Base-by-base conservation (phyloP, 148 eudicot genomes). In the Suaeda aralocaspica region DNA sequence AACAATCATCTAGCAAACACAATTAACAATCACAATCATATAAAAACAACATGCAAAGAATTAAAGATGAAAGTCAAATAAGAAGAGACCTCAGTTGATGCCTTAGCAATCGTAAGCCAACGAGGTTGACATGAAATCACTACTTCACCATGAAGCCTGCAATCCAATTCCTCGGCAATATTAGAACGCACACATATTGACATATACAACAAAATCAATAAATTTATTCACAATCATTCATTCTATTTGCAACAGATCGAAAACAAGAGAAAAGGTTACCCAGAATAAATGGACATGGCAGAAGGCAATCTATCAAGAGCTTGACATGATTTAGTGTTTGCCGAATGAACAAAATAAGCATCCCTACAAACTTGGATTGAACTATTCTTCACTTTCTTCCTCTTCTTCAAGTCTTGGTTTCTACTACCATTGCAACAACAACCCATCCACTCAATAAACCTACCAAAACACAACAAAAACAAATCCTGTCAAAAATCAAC, bases 131-230 rank as follows among this genome's bases (percentile, higher is more conserved):
- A 67, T 60, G 90, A 86, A 41, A 85, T 73, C 74, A 87, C 87
- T 15, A 83, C 89, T 70, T 92, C 92, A 21, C 94, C 98, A 85
- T 90, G 93, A 72, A 89, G 58, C 84, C 98, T 92, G 84, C 49
- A 70, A 16, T 61, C n/a, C 30, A 76, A 9, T 1, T 11, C 25
- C 34, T 60, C 34, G 5, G 56, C 13, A 9, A 36, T 18, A 34
- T 24, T 71, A 42, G 21, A 34, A n/a, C 18, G 0, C 29, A 21
- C 10, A 13, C 22, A 14, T 2, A 68, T 15, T 36, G 2, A 31
- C 49, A 26, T 10, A 19, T 31, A 31, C 34, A 58, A 67, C 19
- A n/a, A n/a, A n/a, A 11, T 9, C 13, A 42, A 11, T 9, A 11
- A 42, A 5, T 9, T 42, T 9, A 42, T 42, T 42, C 46, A 36